Conservation (phyloP, 2,329 filamentous ascomycete species). For the Pestalotiopsis sp. region DNA sequence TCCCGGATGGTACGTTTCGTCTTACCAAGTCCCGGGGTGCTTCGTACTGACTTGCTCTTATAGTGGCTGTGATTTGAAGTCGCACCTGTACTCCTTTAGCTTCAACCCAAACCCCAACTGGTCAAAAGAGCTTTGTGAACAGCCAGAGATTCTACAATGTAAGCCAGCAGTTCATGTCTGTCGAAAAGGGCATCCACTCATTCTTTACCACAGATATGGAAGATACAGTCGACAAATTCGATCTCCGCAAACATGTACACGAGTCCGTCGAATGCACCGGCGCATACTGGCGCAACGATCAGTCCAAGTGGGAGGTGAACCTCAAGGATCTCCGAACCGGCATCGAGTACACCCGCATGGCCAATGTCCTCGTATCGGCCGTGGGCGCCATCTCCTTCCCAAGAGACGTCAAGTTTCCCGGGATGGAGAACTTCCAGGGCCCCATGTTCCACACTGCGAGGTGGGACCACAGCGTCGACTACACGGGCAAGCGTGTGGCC, state of each 20-base stretch:
- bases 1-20: conserved; percentile 14
- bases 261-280: conserved; percentile 13
- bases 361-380: conserved; percentile 27
- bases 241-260: conserved; percentile 16
- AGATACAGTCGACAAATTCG: conserved; percentile 19
- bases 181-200: neutral
- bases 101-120: conserved; percentile 12
- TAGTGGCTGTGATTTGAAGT: conserved; percentile 37
- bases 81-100: conserved; percentile 18
- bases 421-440: conserved; percentile 35
- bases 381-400: conserved; percentile 28
- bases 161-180: neutral
- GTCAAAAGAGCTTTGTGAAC: conserved; percentile 3
- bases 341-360: conserved; percentile 19
- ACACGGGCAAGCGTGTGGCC: conserved; percentile 33
- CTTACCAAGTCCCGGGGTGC: neutral
- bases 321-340: conserved; percentile 15
- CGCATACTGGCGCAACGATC: conserved; percentile 26
- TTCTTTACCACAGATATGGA: conserved; percentile 10
- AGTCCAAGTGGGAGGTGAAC: conserved; percentile 19
- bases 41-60: neutral
- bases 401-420: conserved; percentile 27
- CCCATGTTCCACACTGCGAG: conserved; percentile 36
- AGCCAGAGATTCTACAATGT: conserved; percentile 11
- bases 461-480: conserved; percentile 33